These are phyloP conservation scores for Aspergillus viridinutans DNA, from an alignment of 2,329 filamentous ascomycete genomes.

Conservation along the genomic window DNA sequence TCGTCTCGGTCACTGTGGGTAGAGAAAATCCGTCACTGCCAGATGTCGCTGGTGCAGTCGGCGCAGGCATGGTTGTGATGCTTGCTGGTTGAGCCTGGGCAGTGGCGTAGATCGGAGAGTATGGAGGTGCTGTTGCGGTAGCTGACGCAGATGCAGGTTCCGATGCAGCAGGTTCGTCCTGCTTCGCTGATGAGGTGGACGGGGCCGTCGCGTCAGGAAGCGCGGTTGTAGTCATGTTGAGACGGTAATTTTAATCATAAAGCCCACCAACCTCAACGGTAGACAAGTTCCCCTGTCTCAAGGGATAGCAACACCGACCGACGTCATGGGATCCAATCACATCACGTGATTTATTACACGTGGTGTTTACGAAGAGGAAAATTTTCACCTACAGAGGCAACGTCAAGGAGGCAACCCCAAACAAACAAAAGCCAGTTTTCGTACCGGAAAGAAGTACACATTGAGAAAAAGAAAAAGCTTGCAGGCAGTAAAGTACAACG, in stretches of 20 bases:
- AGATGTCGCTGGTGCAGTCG: slow-evolving; percentile 16
- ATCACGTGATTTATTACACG: background rate
- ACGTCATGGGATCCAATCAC: background rate
- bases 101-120: slow-evolving; percentile 28
- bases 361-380: background rate
- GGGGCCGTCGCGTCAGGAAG: background rate
- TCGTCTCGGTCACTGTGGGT: slow-evolving; percentile 23
- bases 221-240: background rate
- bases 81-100: slow-evolving; percentile 11
- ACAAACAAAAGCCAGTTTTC: slow-evolving; percentile 2
- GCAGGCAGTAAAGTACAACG: slow-evolving; percentile 49
- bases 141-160: slow-evolving; percentile 13
- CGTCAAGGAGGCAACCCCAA: background rate
- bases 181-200: background rate
- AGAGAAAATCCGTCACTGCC: slow-evolving; percentile 3
- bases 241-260: background rate
- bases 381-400: background rate
- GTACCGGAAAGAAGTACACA: slow-evolving; percentile 19
- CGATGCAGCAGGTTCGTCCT: background rate
- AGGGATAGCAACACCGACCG: background rate
- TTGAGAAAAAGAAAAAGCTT: slow-evolving; percentile 39
- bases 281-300: background rate
- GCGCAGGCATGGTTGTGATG: slow-evolving; percentile 22
- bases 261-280: background rate
- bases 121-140: slow-evolving; percentile 29